Evolutionary conservation across 176 grass and related monocot genomes (phyloP).

Genomic region (Carex pumila): DNA sequence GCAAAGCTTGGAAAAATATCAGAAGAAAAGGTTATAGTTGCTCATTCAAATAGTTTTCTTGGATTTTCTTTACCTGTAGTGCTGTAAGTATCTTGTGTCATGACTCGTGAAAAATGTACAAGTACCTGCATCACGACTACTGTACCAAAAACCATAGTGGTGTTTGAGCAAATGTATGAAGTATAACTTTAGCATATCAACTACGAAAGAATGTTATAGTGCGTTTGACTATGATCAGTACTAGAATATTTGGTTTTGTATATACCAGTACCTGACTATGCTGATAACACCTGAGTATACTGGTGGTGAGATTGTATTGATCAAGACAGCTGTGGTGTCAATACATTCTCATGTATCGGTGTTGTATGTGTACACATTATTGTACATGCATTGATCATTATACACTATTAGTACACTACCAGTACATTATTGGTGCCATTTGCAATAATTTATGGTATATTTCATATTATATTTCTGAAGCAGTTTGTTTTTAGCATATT

Average conservation of each 20-base stretch:
- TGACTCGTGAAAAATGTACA: background rate
- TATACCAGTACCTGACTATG: background rate
- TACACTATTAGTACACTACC: background rate
- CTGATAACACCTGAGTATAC: background rate
- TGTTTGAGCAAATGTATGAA: background rate
- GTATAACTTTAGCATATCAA: background rate
- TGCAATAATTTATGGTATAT: background rate
- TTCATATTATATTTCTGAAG: background rate
- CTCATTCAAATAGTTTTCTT: background rate
- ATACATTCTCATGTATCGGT: background rate
- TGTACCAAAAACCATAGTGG: background rate
- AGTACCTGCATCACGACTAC: background rate
- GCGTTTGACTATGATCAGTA: background rate
- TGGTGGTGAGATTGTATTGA: background rate
- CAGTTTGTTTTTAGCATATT: constrained; percentile 8
- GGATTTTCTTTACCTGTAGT: background rate
- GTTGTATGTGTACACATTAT: background rate
- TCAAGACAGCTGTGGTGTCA: background rate
- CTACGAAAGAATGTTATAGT: background rate
- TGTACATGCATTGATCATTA: background rate
- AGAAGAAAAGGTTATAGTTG: background rate
- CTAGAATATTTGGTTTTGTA: background rate
- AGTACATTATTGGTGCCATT: background rate
- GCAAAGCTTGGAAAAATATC: background rate
- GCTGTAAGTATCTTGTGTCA: background rate